Evolutionary conservation across 331 rosid species (phyloP).

Genomic region (Dryas integrifolia): DNA sequence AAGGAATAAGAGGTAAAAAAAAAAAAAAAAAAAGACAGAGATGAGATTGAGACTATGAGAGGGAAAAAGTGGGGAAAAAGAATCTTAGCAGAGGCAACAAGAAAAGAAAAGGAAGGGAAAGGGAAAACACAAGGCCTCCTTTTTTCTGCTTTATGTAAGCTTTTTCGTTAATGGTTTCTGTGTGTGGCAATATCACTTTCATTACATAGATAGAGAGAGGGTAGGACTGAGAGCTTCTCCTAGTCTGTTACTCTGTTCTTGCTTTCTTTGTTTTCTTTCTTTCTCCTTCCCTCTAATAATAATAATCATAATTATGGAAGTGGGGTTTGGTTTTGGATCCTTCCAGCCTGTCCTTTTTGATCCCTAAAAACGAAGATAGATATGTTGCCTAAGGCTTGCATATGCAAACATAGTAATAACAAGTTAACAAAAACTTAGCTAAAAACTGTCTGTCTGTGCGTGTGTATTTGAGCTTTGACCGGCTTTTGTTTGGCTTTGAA

Average conservation of each 20-base stretch:
- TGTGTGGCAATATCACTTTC: conserved; percentile 41
- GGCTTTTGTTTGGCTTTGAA: conserved; percentile 43
- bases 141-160: conserved; percentile 63
- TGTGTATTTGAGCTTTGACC: conserved; percentile 54
- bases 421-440: conserved; percentile 17
- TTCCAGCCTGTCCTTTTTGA: conserved; percentile 84
- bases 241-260: conserved; percentile 23
- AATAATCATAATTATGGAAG: conserved; percentile 44
- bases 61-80: conserved; percentile 55
- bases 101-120: conserved; percentile 48
- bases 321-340: conserved; percentile 77
- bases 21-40: conserved; percentile 25
- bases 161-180: conserved; percentile 33
- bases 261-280: not conserved
- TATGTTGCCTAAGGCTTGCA: conserved; percentile 29
- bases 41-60: not conserved
- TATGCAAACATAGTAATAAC: conserved; percentile 15
- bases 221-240: conserved; percentile 26
- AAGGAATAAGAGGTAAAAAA: conserved; percentile 29
- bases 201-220: conserved; percentile 18
- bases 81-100: conserved; percentile 76
- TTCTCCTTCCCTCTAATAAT: conserved; percentile 33
- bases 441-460: conserved; percentile 14
- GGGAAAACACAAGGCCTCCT: conserved; percentile 40
- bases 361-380: conserved; percentile 37